Percentiles rank a stretch among this genome's conserved stretches.
Evolutionary conservation across 495 filamentous ascomycete species (phyloP).

Genomic region (Stereocaulon alpinum): DNA sequence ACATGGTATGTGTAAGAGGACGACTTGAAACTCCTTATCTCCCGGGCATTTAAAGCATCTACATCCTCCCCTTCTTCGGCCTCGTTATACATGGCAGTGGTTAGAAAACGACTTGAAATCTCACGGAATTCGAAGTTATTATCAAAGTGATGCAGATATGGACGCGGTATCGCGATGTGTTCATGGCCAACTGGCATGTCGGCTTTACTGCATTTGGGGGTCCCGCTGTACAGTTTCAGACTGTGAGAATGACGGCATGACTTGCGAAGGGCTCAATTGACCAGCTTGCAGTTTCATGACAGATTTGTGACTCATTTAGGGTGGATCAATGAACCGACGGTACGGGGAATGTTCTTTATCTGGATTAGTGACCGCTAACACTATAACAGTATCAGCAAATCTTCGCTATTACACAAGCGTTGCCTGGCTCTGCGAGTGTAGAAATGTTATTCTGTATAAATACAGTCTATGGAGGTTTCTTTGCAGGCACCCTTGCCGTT

Average conservation of each 20-base stretch:
- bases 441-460: slow-evolving; percentile 74
- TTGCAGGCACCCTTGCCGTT: slow-evolving; percentile 53
- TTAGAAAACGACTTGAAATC: neutral
- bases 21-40: neutral
- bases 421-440: slow-evolving; percentile 66
- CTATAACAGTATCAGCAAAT: slow-evolving; percentile 62
- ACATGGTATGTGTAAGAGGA: neutral
- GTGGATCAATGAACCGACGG: slow-evolving; percentile 71
- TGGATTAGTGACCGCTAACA: slow-evolving; percentile 1
- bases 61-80: neutral
- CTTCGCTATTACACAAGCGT: slow-evolving; percentile 67
- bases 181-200: slow-evolving; percentile 51
- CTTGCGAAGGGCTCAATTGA: neutral
- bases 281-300: slow-evolving; percentile 34
- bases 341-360: slow-evolving; percentile 22
- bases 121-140: neutral
- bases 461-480: slow-evolving; percentile 52
- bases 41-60: neutral
- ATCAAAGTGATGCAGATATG: slow-evolving; percentile 14
- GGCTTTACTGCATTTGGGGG: slow-evolving; percentile 65
- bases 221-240: slow-evolving; percentile 62
- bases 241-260: slow-evolving; percentile 24
- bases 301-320: slow-evolving; percentile 51
- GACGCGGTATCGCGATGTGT: slow-evolving; percentile 27
- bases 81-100: neutral